phyloP scores from a whole-genome alignment of 2,329 filamentous ascomycete genomes.

The Westerdykella ornata region DNA sequence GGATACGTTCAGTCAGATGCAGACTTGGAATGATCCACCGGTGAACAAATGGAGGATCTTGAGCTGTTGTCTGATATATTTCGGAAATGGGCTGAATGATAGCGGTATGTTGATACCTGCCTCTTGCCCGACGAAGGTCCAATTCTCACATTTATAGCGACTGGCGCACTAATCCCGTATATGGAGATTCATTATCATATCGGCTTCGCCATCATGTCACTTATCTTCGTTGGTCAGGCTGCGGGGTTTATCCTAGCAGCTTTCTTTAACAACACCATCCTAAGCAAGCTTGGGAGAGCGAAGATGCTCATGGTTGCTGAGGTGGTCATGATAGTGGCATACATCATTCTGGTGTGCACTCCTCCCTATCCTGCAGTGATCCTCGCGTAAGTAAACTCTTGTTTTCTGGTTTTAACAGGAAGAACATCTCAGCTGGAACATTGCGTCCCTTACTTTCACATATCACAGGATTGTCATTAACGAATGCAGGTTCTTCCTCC shows the following conservation, averaged over 20 bases:
- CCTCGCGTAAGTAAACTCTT: slow-evolving; percentile 32
- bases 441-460: neutral
- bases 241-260: slow-evolving; percentile 69
- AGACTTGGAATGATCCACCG: slow-evolving; percentile 51
- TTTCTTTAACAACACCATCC: slow-evolving; percentile 59
- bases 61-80: slow-evolving; percentile 57
- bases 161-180: slow-evolving; percentile 74
- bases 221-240: slow-evolving; percentile 75
- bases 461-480: slow-evolving; percentile 8
- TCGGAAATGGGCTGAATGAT: slow-evolving; percentile 68
- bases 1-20: slow-evolving; percentile 44
- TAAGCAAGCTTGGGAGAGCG: slow-evolving; percentile 58
- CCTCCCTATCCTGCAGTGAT: slow-evolving; percentile 66
- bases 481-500: slow-evolving; percentile 55
- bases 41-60: slow-evolving; percentile 67
- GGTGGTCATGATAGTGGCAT: slow-evolving; percentile 53
- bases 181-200: slow-evolving; percentile 71
- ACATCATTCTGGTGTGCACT: slow-evolving; percentile 57
- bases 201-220: slow-evolving; percentile 69
- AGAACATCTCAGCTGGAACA: too few species aligned
- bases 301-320: slow-evolving; percentile 56
- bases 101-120: slow-evolving; percentile 40
- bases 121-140: neutral
- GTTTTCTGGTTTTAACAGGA: neutral
- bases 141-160: slow-evolving; percentile 36